These are phyloP conservation scores for Ampelomyces quisqualis DNA, from an alignment of 2,329 filamentous ascomycete genomes.

Conservation along the genomic window DNA sequence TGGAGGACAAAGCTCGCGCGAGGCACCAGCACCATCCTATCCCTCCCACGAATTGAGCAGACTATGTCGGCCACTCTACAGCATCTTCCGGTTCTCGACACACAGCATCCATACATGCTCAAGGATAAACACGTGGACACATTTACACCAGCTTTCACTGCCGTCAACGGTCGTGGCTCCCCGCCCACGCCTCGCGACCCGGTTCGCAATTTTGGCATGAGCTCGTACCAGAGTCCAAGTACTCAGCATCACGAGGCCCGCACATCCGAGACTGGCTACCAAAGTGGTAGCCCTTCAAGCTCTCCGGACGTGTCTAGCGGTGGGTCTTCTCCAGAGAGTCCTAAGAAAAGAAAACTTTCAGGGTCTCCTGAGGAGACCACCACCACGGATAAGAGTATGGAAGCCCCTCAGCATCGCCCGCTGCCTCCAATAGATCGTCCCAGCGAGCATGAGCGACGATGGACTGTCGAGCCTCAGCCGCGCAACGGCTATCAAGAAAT, in stretches of 20 bases:
- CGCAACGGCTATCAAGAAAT: slow-evolving; percentile 28
- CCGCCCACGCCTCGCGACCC: slow-evolving; percentile 21
- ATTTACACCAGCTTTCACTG: slow-evolving; percentile 38
- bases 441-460: slow-evolving; percentile 29
- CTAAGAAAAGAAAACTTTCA: slow-evolving; percentile 67
- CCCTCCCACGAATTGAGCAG: slow-evolving; percentile 2
- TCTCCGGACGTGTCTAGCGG: slow-evolving; percentile 23
- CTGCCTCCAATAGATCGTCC: slow-evolving; percentile 33
- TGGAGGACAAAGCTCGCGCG: background rate
- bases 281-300: slow-evolving; percentile 19
- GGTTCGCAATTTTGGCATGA: slow-evolving; percentile 11
- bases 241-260: slow-evolving; percentile 16
- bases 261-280: slow-evolving; percentile 22
- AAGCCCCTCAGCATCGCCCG: slow-evolving; percentile 23
- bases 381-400: slow-evolving; percentile 37
- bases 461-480: slow-evolving; percentile 31
- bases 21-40: background rate
- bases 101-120: slow-evolving; percentile 29
- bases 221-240: background rate
- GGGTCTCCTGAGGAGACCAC: slow-evolving; percentile 52
- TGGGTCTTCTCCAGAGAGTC: slow-evolving; percentile 28
- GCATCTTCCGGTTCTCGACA: slow-evolving; percentile 27
- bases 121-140: slow-evolving; percentile 30
- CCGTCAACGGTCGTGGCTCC: slow-evolving; percentile 39
- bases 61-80: slow-evolving; percentile 42